Evolutionary conservation across 2,329 filamentous ascomycete species (phyloP), one percentile per base, ranked within the genome.

Genomic region (Lasiodiplodia citricola): DNA sequence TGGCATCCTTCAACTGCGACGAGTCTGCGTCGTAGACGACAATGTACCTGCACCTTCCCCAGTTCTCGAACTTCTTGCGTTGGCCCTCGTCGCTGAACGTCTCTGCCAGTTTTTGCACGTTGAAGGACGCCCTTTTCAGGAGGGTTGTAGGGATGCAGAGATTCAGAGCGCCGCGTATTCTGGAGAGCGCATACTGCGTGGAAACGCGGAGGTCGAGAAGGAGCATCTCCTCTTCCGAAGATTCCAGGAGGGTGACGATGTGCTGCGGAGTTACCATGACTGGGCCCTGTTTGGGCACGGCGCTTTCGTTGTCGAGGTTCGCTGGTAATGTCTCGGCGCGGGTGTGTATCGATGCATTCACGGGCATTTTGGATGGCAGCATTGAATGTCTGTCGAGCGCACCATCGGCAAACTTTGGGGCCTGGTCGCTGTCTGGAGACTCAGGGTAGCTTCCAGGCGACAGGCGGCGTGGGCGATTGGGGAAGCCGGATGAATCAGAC

Each of bases 121-220:
- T 95, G 80, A 96, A 98, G 0, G 94, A 96, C 0, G 93, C 90
- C 62, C 96, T 87, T 80, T 98, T 98, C 21, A 99, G 82, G 16
- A 99, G 83, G 0, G 95, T 98, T 0, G 96, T 98, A 0, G 96
- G 96, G 70, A 98, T 97, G 76, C 96, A 98, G 5, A 99, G 84
- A 76, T 96, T 98, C 38, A 99, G 82, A 0, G 95, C 93, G n/a
- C 91, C 90, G 62, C 85, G 83, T 67, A 98, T 92, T 37, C 92
- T 89, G 25, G 92, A 90, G 56, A 88, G 85, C 0, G 90, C 87
- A 76, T 91, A 97, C 72, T 95, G 93, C 23, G 94, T 93, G 35
- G 91, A 92, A 0, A 96, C 94, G 50, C 96, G 89, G 25, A 98
- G 87, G 77, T 99, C 96, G 4, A 99, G 83, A 1, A 98, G 77